Evolutionary conservation across 768 basidiomycete species (phyloP).

Genomic region (Tylopilus sp.): DNA sequence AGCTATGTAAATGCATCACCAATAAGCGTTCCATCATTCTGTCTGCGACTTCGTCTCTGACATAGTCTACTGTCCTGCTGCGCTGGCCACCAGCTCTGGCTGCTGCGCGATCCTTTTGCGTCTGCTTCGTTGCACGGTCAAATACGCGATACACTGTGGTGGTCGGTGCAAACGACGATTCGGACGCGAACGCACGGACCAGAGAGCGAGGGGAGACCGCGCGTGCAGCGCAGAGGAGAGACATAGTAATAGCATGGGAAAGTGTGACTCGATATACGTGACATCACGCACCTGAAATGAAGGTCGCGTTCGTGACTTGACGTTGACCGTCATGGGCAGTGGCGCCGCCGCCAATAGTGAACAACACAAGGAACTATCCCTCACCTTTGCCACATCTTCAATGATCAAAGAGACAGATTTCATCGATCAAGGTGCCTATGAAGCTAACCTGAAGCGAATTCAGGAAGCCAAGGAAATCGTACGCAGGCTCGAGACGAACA

Average conservation of each 20-base stretch:
- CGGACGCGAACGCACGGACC: conserved; percentile 45
- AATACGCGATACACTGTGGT: conserved; percentile 73
- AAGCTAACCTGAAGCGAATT: conserved; percentile 23
- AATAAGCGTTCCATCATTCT: conserved; percentile 86
- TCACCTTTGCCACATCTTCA: conserved; percentile 22
- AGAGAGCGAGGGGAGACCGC: conserved; percentile 6
- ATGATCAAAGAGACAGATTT: conserved; percentile 24
- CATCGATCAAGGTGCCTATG: conserved; percentile 20
- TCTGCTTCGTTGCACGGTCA: conserved; percentile 72
- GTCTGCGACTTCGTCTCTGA: conserved; percentile 88
- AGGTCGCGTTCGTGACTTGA: background rate
- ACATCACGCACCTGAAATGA: conserved; percentile 3
- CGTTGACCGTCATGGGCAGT: conserved; percentile 16
- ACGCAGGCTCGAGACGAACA: conserved; percentile 32
- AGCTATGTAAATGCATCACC: conserved; percentile 41
- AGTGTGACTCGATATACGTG: conserved; percentile 16
- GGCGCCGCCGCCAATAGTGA: conserved; percentile 8
- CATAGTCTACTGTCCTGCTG: conserved; percentile 85
- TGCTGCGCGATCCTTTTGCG: conserved; percentile 77
- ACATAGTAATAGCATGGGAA: conserved; percentile 15
- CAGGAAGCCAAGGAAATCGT: conserved; percentile 30
- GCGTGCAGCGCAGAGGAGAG: conserved; percentile 4
- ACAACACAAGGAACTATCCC: conserved; percentile 6
- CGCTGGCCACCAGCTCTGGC: conserved; percentile 49
- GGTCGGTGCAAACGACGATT: conserved; percentile 41